These are phyloP conservation scores for Mycosphaerella arachidis DNA, from an alignment of 2,329 filamentous ascomycete species.

Conservation along the genomic window DNA sequence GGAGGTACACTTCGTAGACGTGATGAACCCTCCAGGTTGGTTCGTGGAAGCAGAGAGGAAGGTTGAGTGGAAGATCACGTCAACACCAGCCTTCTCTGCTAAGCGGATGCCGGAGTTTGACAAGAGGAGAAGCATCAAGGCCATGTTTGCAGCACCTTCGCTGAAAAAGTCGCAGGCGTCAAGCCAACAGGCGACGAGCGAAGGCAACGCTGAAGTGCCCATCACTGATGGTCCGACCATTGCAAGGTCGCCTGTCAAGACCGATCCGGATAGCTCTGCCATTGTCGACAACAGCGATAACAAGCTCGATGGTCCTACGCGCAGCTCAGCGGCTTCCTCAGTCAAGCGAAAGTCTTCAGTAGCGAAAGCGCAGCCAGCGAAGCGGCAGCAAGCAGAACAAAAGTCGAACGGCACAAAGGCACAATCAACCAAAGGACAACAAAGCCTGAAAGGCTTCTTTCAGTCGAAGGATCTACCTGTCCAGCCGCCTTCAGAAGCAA, in stretches of 20 bases:
- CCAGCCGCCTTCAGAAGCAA: not conserved
- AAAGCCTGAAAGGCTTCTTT: conserved; percentile 76
- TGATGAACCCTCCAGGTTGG: conserved; percentile 72
- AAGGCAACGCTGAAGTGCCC: too few species aligned
- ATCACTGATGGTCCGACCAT: not conserved
- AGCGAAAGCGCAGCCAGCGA: conserved; percentile 35
- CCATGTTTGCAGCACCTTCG: conserved; percentile 67
- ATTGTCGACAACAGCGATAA: not conserved
- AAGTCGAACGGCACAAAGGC: conserved; percentile 15
- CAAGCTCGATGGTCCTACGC: not conserved
- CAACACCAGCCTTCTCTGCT: conserved; percentile 70
- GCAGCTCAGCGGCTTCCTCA: conserved; percentile 5
- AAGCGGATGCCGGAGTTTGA: conserved; percentile 85
- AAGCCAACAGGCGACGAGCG: not conserved
- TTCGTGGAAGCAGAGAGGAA: conserved; percentile 64
- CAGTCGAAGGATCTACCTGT: conserved; percentile 49
- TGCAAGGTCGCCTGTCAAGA: not conserved
- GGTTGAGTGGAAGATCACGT: conserved; percentile 61
- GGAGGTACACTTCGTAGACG: conserved; percentile 54
- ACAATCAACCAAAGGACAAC: conserved; percentile 46
- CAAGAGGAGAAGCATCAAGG: conserved; percentile 76
- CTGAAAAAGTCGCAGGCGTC: conserved; percentile 42
- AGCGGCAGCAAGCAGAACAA: conserved; percentile 48
- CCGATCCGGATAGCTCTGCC: not conserved
- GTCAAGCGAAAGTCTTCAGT: conserved; percentile 34